Conservation (phyloP, 805 yeast genomes). For the Limtongia smithiae region DNA sequence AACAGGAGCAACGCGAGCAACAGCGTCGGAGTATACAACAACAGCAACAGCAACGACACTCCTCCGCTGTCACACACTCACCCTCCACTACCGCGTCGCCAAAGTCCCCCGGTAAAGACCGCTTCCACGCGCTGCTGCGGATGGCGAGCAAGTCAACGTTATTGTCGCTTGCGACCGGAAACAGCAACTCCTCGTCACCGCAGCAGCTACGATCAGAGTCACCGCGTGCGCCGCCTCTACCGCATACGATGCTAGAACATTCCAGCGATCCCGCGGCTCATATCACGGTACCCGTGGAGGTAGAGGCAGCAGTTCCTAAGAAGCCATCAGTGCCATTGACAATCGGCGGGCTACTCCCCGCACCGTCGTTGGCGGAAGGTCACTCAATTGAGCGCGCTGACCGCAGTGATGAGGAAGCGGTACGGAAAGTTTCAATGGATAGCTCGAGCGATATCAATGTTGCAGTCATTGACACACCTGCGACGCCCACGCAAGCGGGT, state of each 20-base stretch:
- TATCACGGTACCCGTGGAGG: background rate
- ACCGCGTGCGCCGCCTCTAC: no score
- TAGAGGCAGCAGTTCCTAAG: background rate
- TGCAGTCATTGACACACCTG: no score
- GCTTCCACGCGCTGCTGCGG: constrained; percentile 14
- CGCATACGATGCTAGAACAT: no score
- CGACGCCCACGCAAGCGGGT: no score
- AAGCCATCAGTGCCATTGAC: background rate
- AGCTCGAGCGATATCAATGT: no score
- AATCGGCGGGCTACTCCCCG: background rate
- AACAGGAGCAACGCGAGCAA: constrained; percentile 10
- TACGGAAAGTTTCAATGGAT: no score
- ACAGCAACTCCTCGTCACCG: constrained; percentile 10
- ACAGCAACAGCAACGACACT: no score
- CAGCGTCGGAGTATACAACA: no score
- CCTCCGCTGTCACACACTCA: no score
- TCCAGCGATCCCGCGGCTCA: constrained; percentile 1
- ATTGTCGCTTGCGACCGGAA: constrained; percentile 9
- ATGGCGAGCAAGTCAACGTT: constrained; percentile 16
- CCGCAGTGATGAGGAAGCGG: no score
- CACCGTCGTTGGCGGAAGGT: no score
- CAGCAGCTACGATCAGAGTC: background rate
- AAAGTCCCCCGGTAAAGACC: constrained; percentile 8
- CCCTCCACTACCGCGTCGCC: constrained; percentile 8
- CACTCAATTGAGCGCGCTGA: no score